Conservation (phyloP, 75 land plant genomes). For the Cupressus sempervirens region DNA sequence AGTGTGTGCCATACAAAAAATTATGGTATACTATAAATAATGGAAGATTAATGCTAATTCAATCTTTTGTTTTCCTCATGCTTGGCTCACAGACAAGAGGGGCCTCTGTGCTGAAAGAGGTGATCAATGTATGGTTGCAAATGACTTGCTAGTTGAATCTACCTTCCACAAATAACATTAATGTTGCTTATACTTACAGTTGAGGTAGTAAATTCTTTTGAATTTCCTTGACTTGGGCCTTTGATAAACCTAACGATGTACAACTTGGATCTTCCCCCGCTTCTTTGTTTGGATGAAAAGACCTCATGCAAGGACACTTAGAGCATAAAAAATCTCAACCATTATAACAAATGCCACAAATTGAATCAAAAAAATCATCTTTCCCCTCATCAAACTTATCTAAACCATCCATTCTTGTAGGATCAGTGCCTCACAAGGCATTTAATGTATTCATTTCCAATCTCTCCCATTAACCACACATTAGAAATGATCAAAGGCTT, state of each 20-base stretch:
- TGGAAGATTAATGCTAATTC: no score
- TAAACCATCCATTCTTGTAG: constrained; percentile 25
- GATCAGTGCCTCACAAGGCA: no score
- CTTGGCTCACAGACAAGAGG: no score
- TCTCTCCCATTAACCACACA: no score
- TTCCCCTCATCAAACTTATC: constrained; percentile 46
- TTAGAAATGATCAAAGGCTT: no score
- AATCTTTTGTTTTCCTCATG: no score
- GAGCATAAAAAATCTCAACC: constrained; percentile 70
- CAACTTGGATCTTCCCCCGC: constrained; percentile 53
- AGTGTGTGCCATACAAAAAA: no score
- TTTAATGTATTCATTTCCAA: no score
- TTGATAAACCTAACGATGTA: constrained; percentile 47
- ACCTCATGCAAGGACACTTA: constrained; percentile 83
- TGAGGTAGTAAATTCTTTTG: constrained; percentile 51
- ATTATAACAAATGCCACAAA: constrained; percentile 81
- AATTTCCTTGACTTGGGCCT: constrained; percentile 43
- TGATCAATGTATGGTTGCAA: no score
- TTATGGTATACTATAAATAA: no score
- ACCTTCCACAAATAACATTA: constrained; percentile 76
- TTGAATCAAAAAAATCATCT: constrained; percentile 46
- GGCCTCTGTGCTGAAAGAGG: no score
- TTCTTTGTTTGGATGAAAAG: constrained; percentile 72
- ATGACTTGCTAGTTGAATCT: constrained; percentile 61
- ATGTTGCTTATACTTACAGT: constrained; percentile 60